Conservation (phyloP, 1,284 basidiomycete genomes). For the Tilletia indica region DNA sequence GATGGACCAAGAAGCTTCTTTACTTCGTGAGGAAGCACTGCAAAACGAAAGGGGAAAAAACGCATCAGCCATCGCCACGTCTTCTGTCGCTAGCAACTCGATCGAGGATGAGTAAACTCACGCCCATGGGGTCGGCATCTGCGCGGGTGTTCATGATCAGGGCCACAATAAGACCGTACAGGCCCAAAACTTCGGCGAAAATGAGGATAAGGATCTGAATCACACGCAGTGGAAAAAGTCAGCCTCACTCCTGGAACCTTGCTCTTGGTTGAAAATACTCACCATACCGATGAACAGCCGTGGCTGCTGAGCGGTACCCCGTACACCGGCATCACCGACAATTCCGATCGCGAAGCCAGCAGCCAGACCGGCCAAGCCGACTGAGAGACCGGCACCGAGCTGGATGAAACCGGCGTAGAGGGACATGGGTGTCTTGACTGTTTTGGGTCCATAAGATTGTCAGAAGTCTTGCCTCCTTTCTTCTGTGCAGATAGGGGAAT, state of each 20-base stretch:
- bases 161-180: slow-evolving; percentile 84
- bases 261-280: slow-evolving; percentile 21
- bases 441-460: slow-evolving; percentile 56
- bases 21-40: no score
- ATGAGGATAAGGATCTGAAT: slow-evolving; percentile 65
- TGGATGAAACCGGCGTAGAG: slow-evolving; percentile 84
- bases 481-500: no score
- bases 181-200: slow-evolving; percentile 87
- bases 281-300: slow-evolving; percentile 82
- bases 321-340: slow-evolving; percentile 78
- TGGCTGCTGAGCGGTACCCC: slow-evolving; percentile 68
- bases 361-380: slow-evolving; percentile 87
- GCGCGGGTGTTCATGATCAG: slow-evolving; percentile 74
- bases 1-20: no score
- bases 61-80: no score
- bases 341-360: slow-evolving; percentile 97
- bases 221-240: not conserved
- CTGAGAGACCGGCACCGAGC: slow-evolving; percentile 86
- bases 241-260: no score
- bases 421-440: slow-evolving; percentile 61
- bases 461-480: no score
- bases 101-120: not conserved
- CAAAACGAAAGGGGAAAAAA: no score
- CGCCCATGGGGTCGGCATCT: slow-evolving; percentile 38
- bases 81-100: no score